A percentile compares a stretch with the other conserved stretches of the same genome.
These are phyloP conservation scores for Eucalyptus erythrocorys DNA, from an alignment of 345 rosid genomes.

Conservation along the genomic window DNA sequence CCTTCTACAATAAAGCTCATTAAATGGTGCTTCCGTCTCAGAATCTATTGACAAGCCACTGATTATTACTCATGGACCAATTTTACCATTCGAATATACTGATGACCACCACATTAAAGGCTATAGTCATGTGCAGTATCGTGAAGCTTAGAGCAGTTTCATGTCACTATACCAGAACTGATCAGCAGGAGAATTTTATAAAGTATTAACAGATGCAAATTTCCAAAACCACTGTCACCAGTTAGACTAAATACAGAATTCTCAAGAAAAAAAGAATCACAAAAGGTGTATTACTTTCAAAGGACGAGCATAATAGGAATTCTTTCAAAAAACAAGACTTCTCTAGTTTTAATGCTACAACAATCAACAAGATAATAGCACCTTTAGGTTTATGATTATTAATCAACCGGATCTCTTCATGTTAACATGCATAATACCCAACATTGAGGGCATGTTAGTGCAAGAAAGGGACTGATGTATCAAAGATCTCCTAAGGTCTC, in stretches of 20 bases:
- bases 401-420: neutral
- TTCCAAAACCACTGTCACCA: neutral
- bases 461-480: neutral
- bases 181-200: neutral
- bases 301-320: neutral
- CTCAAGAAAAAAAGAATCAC: neutral
- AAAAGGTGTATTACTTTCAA: neutral
- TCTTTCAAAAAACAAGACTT: neutral
- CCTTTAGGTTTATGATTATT: neutral
- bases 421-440: neutral
- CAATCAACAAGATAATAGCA: neutral
- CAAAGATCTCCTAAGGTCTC: neutral
- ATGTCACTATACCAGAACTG: neutral
- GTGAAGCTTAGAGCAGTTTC: neutral
- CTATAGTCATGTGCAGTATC: neutral
- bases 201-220: neutral
- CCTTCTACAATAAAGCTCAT: neutral
- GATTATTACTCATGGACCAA: neutral
- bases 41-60: neutral
- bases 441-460: neutral
- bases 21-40: neutral
- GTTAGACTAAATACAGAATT: neutral
- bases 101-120: neutral
- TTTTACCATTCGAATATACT: neutral
- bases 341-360: neutral